Evolutionary conservation across 2,329 filamentous ascomycete genomes (phyloP).

Genomic region (Aspergillus spinulosporus): DNA sequence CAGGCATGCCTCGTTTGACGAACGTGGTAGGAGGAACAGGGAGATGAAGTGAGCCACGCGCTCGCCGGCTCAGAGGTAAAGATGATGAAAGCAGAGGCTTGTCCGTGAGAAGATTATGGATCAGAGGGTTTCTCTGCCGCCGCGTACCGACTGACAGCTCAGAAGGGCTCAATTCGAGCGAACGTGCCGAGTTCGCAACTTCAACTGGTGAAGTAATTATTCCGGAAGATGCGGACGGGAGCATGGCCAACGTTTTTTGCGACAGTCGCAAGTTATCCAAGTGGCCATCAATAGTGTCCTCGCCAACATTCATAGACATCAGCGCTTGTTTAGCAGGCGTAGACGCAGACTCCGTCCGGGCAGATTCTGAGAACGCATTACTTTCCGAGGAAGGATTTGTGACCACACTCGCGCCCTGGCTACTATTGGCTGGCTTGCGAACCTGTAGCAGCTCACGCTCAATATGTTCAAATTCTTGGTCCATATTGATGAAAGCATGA

Average conservation of each 20-base stretch:
- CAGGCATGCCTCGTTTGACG: conserved; percentile 84
- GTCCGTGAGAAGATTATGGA: conserved; percentile 94
- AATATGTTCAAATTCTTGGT: conserved; percentile 79
- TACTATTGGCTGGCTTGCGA: conserved; percentile 20
- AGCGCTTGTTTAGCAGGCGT: conserved; percentile 22
- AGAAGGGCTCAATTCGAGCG: conserved; percentile 27
- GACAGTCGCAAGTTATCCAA: conserved; percentile 73
- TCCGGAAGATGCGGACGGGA: conserved; percentile 82
- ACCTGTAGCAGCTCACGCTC: conserved; percentile 57
- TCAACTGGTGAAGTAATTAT: conserved; percentile 85
- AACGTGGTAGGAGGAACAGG: conserved; percentile 68
- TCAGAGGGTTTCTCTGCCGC: conserved; percentile 75
- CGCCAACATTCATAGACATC: conserved; percentile 14
- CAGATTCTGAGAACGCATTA: conserved; percentile 49
- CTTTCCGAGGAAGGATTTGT: conserved; percentile 30
- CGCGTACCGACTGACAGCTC: conserved; percentile 54
- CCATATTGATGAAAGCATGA: conserved; percentile 88
- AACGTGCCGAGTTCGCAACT: conserved; percentile 63
- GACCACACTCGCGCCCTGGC: conserved; percentile 12
- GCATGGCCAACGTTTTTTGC: conserved; percentile 67
- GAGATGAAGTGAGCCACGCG: conserved; percentile 32
- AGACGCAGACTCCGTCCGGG: conserved; percentile 31
- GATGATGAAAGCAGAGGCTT: conserved; percentile 92
- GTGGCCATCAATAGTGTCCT: conserved; percentile 49
- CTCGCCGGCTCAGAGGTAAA: conserved; percentile 69